These are phyloP conservation scores for Annulohypoxylon nitens DNA, from an alignment of 495 filamentous ascomycete species.

Conservation along the genomic window DNA sequence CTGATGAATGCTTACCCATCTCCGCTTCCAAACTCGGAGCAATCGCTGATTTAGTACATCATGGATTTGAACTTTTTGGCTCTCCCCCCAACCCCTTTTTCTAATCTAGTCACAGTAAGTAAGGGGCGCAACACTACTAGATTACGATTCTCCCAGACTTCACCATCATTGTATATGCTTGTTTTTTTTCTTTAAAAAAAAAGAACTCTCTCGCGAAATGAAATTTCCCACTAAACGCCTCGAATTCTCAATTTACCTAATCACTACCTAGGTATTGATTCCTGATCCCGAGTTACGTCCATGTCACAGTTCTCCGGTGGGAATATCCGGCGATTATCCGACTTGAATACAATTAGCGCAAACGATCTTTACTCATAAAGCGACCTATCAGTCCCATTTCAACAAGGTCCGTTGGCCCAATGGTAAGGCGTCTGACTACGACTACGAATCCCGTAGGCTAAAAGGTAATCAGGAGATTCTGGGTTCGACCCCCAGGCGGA, in stretches of 20 bases:
- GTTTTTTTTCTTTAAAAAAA: too few species aligned
- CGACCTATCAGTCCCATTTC: background rate
- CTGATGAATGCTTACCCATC: too few species aligned
- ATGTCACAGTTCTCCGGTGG: background rate
- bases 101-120: too few species aligned
- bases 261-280: background rate
- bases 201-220: too few species aligned
- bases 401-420: conserved; percentile 36
- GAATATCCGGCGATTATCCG: conserved; percentile 19
- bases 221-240: too few species aligned
- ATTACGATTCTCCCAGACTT: too few species aligned
- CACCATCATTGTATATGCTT: too few species aligned
- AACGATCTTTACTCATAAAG: background rate
- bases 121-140: too few species aligned
- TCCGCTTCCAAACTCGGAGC: too few species aligned
- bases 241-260: background rate
- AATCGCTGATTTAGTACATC: too few species aligned
- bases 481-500: conserved; percentile 40
- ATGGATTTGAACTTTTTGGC: too few species aligned
- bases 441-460: background rate
- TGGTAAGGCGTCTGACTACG: conserved; percentile 43
- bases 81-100: too few species aligned
- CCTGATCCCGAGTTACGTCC: background rate
- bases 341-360: background rate
- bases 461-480: conserved; percentile 37